Base-by-base conservation (phyloP, 352 stramenopile genomes). In the Phytophthora multivora region DNA sequence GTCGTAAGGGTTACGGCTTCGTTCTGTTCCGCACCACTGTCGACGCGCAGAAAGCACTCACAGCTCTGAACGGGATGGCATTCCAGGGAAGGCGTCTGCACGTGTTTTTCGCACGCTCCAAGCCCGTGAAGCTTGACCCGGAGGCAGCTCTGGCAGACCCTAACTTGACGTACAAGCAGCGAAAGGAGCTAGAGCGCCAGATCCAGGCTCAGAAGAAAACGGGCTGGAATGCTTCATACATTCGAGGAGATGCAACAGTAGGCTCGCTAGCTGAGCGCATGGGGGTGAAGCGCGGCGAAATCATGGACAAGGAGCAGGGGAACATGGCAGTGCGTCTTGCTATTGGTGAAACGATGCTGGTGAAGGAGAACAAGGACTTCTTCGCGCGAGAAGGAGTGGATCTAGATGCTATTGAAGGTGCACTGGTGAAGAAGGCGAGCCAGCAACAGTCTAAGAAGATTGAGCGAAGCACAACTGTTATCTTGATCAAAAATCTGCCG, bases 401-500 rank as follows among this genome's bases (percentile, higher is more conserved):
- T 60, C 75, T 99, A 45, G 88, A 96, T 25, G 90, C 88, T 18
- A 88, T 99, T 68, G 95, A 99, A 61, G 83, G 84, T 30, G 75
- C 82, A 13, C 71, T 97, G 13, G 66, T 85, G 26, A 88, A 90
- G 60, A 80, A 82, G 38, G 62, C 63, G 19, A 71, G 51, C 36
- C 70, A 69, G 53, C 65, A 69, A 39, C 73, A 79, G 49, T 61
- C 69, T 4, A 78, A 75, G 46, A 92, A 89, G 51, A 76, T 93
- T 4, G 89, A 98, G 71, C 88, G 97, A 38, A 99, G 96, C 69
- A 94, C 89, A 38, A 98, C 85, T 6, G 88, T 95, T 39, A 96
- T 99, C 26, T 69, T 99, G 18, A 91, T 99, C 31, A 99, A 99
- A 71, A 99, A 99, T 73, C 63, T 99, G 42, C 97, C 97, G 10